A percentile compares a stretch with the other conserved stretches of the same genome.
phyloP scores from a whole-genome alignment of 1,284 basidiomycete species.

The Agroathelia rolfsii region DNA sequence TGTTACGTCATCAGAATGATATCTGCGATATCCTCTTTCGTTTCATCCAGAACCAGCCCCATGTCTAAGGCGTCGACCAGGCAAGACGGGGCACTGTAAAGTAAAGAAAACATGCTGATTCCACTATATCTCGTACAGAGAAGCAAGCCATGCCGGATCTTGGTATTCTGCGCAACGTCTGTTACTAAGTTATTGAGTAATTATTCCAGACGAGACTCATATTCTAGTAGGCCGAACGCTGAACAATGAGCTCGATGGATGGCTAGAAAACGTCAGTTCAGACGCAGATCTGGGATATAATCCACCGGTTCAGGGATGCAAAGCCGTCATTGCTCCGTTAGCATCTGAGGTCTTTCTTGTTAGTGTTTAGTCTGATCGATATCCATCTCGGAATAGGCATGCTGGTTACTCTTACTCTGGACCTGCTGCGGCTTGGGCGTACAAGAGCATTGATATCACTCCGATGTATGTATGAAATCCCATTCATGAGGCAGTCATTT shows the following conservation, averaged over 20 bases:
- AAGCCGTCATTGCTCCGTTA: conserved; percentile 94
- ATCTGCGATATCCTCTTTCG: too few species aligned
- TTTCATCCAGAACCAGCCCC: too few species aligned
- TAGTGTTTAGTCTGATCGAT: conserved; percentile 7
- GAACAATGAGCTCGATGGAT: conserved; percentile 48
- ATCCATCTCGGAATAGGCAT: conserved; percentile 46
- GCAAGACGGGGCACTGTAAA: too few species aligned
- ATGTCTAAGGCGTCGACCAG: conserved; percentile 17
- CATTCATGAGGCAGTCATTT: conserved; percentile 9
- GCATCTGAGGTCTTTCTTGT: conserved; percentile 19
- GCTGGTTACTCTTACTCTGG: conserved; percentile 96
- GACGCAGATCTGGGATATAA: conserved; percentile 33
- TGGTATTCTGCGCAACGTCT: conserved; percentile 77
- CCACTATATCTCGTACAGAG: conserved; percentile 25
- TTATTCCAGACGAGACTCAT: conserved; percentile 9
- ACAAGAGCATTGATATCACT: conserved; percentile 75
- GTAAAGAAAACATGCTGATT: conserved; percentile 16
- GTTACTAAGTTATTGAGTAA: conserved; percentile 6
- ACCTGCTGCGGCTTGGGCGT: conserved; percentile 91
- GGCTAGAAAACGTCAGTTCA: conserved; percentile 54
- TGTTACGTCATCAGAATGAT: too few species aligned
- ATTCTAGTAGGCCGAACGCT: conserved; percentile 43
- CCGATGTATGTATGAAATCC: conserved; percentile 52
- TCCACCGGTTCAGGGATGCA: conserved; percentile 68
- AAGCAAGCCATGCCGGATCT: conserved; percentile 79